A percentile compares a stretch with the other conserved stretches of the same genome.
Conservation (phyloP, 2,329 filamentous ascomycete species). For the Pseudogymnoascus sp. region DNA sequence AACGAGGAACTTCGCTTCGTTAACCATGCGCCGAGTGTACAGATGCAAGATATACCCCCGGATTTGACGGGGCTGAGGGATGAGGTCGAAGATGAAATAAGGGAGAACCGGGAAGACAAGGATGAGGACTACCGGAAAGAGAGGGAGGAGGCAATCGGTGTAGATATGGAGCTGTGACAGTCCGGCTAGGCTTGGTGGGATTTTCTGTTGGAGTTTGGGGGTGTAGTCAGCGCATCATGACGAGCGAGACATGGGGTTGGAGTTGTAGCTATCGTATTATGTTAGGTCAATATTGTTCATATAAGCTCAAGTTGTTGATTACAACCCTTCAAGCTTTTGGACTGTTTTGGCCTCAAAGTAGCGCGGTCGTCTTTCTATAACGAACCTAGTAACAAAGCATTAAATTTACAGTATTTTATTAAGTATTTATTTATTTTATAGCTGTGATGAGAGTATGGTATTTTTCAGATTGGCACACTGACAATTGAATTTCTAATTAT, state of each 20-base stretch:
- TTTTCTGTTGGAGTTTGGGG: not conserved
- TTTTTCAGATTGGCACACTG: not conserved
- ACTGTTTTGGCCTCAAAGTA: not conserved
- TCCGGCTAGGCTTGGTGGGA: not conserved
- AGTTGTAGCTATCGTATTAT: not conserved
- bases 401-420: not conserved
- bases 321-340: not conserved
- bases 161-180: constrained; percentile 45
- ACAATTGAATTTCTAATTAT: not conserved
- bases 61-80: constrained; percentile 63
- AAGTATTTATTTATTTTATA: not conserved
- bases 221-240: not conserved
- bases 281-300: not conserved
- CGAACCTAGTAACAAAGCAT: not conserved
- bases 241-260: not conserved
- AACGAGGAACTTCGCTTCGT: constrained; percentile 83
- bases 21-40: constrained; percentile 76
- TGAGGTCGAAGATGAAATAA: constrained; percentile 60
- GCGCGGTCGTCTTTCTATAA: not conserved
- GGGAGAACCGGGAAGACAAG: constrained; percentile 55
- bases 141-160: constrained; percentile 51
- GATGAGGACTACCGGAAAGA: constrained; percentile 46
- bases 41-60: constrained; percentile 72
- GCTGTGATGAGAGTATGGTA: not conserved
- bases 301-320: not conserved